A percentile compares a stretch with the other conserved stretches of the same genome.
These are phyloP conservation scores for Chlamydomonas sp. DNA, from an alignment of 139 green algal species.

Conservation along the genomic window DNA sequence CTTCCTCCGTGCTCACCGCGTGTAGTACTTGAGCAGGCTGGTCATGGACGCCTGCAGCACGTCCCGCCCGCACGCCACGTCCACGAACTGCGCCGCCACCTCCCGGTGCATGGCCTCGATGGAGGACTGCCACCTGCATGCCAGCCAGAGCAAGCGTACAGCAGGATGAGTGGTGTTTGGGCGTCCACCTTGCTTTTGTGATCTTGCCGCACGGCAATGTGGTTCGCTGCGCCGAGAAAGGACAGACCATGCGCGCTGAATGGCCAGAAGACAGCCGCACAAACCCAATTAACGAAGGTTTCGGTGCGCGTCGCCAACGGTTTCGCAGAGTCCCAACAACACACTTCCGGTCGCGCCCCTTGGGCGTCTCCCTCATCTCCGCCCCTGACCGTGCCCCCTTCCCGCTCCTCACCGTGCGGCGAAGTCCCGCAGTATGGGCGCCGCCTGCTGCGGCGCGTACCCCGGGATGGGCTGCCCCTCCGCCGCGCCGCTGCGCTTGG, in stretches of 20 bases:
- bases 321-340: too few relatives aligned
- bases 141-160: neutral
- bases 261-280: too few relatives aligned
- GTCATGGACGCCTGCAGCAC: conserved; percentile 92
- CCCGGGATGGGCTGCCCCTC: conserved; percentile 71
- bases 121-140: conserved; percentile 75
- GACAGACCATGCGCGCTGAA: too few relatives aligned
- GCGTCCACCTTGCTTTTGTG: neutral
- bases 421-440: conserved; percentile 60
- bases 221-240: too few relatives aligned
- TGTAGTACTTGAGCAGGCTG: conserved; percentile 96
- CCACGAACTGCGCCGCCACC: conserved; percentile 56
- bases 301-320: too few relatives aligned
- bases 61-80: conserved; percentile 62
- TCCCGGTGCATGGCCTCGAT: conserved; percentile 89
- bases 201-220: too few relatives aligned
- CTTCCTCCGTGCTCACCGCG: conserved; percentile 50
- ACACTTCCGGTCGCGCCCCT: too few relatives aligned
- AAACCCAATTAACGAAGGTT: too few relatives aligned
- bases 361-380: too few relatives aligned
- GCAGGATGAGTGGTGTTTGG: neutral
- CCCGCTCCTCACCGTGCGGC: conserved; percentile 4
- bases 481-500: conserved; percentile 55
- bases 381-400: neutral
- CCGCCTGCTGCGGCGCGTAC: conserved; percentile 61